phyloP scores from a whole-genome alignment of 2,329 filamentous ascomycete species.

The Didymella keratinophila region DNA sequence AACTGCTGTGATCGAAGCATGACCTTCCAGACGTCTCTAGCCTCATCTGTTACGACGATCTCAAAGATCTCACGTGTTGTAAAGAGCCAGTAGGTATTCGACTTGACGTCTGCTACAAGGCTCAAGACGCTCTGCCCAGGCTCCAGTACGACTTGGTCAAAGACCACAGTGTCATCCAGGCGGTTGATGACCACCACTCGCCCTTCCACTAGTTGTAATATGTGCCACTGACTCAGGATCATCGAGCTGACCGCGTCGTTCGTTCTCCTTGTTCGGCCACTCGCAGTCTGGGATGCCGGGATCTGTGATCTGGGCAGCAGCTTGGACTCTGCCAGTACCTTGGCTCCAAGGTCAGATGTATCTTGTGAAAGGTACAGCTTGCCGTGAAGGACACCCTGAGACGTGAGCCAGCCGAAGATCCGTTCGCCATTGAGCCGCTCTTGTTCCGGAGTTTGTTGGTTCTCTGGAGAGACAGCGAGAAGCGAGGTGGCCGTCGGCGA shows the following conservation, averaged over 20 bases:
- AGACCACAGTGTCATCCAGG: constrained; percentile 83
- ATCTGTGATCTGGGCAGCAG: constrained; percentile 78
- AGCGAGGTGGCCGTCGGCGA: constrained; percentile 68
- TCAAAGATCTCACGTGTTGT: constrained; percentile 92
- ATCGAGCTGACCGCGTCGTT: constrained; percentile 81
- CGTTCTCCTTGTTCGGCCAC: constrained; percentile 69
- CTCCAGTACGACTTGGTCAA: constrained; percentile 86
- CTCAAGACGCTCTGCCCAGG: constrained; percentile 81
- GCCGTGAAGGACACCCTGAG: constrained; percentile 89
- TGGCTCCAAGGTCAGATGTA: constrained; percentile 71
- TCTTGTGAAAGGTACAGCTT: constrained; percentile 70
- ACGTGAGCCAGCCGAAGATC: constrained; percentile 88
- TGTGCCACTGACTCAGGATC: constrained; percentile 91
- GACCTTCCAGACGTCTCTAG: constrained; percentile 92
- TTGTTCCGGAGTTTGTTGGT: constrained; percentile 55
- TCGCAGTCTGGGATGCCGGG: constrained; percentile 69
- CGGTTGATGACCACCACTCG: constrained; percentile 86
- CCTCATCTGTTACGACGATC: constrained; percentile 88
- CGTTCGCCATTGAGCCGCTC: constrained; percentile 70
- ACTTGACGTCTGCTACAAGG: constrained; percentile 86
- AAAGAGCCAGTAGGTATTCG: constrained; percentile 98
- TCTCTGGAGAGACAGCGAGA: constrained; percentile 80
- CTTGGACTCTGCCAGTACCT: constrained; percentile 80
- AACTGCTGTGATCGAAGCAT: constrained; percentile 88
- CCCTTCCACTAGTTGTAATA: constrained; percentile 81